Base-by-base conservation (phyloP, 2,329 filamentous ascomycete genomes). In the Colletotrichum sp. region DNA sequence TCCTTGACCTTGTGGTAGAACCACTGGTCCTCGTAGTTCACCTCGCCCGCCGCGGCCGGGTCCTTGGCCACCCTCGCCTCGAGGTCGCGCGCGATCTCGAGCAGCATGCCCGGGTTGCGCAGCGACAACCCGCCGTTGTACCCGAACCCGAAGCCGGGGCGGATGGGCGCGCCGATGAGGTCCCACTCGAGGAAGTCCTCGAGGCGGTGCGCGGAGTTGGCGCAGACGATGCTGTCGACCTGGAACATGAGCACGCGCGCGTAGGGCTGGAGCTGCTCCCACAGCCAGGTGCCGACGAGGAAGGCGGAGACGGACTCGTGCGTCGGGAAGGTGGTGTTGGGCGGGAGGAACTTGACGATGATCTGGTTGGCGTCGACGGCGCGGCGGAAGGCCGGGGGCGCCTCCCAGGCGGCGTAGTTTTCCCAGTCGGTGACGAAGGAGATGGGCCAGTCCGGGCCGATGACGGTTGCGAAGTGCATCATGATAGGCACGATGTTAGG, bases 391-490 rank as follows among this genome's bases (percentile, higher is more conserved):
- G 3, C 83, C 80, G 36, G 57, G n/a, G 73, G 71, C 3, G 34
- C 57, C 36, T 26, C 78, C 34, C 78, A 67, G 6, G 77, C 57
- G 61, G 78, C 79, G 15, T 76, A 81, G 67, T 21, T 71, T 10
- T 9, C 80, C 79, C 26, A 81, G 77, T 5, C 82, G 80, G 4
- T 87, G 87, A 78, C 84, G 86, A 60, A 87, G 82, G 30, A 87
- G 80, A 88, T 83, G 8, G 86, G 86, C 86, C 87, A 88, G 15
- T 77, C 76, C n/a, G 86, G 85, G 2, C 86, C 87, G 6, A 88
- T 83, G 16, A 86, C 83, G 61, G 79, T 79, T 48, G 81, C 78
- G 77, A 85, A 86, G 74, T 86, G 84, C 18, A 86, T 78, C 52
- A 86, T 81, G 18, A 86, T 76, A 9, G 85, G 84, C 38, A 85